Conservation (phyloP, 2,329 filamentous ascomycete genomes). For the Mariannaea sp. region DNA sequence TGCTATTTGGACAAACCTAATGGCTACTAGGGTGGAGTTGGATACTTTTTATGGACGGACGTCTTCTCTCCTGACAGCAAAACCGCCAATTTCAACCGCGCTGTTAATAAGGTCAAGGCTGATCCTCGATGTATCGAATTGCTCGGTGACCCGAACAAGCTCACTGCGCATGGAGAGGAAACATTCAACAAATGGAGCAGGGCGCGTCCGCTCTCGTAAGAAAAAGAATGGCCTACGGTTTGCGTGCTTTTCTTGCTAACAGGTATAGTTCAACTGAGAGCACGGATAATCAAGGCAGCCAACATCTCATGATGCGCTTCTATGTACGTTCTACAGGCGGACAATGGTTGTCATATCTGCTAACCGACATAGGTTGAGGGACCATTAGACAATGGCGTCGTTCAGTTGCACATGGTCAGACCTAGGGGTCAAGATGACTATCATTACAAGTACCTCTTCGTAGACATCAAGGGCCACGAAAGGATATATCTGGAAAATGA, state of each 20-base stretch:
- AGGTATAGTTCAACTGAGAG: conserved; percentile 64
- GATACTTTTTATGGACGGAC: conserved; percentile 78
- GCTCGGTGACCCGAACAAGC: conserved; percentile 75
- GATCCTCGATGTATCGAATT: conserved; percentile 73
- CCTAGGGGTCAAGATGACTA: conserved; percentile 67
- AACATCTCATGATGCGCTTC: conserved; percentile 86
- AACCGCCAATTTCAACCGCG: conserved; percentile 85
- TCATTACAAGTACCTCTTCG: conserved; percentile 77
- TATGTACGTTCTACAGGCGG: conserved; percentile 59
- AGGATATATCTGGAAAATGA: conserved; percentile 69
- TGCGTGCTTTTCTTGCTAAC: conserved; percentile 34
- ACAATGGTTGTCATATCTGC: not conserved
- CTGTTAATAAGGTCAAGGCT: conserved; percentile 76
- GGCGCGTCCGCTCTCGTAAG: conserved; percentile 64
- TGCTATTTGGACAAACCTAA: conserved; percentile 6
- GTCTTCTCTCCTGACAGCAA: conserved; percentile 86
- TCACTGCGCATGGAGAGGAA: conserved; percentile 80
- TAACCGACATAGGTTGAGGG: conserved; percentile 68
- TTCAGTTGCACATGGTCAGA: conserved; percentile 78
- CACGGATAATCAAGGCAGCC: conserved; percentile 74
- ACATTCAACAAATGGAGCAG: conserved; percentile 81
- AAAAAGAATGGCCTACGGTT: not conserved
- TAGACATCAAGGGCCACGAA: conserved; percentile 76
- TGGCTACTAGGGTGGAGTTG: conserved; percentile 69
- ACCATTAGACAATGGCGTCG: conserved; percentile 72